Conservation (phyloP, 2,329 filamentous ascomycete genomes). For the Rasamsonia emersonii region DNA sequence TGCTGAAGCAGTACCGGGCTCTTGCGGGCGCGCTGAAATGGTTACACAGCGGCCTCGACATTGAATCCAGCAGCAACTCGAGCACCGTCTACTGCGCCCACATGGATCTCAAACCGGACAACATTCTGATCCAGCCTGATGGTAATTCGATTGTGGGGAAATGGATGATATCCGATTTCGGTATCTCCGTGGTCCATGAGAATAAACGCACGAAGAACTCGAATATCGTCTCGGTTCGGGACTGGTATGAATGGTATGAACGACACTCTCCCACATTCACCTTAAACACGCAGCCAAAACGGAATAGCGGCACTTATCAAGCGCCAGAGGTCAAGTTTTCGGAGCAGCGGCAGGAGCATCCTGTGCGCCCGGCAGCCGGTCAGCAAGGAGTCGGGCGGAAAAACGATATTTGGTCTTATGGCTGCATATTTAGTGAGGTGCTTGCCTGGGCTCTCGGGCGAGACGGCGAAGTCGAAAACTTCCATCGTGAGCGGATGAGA, state of each 20-base stretch:
- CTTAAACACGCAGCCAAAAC: background rate
- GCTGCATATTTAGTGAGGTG: slow-evolving; percentile 13
- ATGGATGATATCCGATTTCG: slow-evolving; percentile 19
- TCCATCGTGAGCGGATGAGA: background rate
- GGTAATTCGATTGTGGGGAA: slow-evolving; percentile 9
- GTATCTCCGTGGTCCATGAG: slow-evolving; percentile 11
- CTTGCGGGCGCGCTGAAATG: background rate
- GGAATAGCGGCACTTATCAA: slow-evolving; percentile 6
- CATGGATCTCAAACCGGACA: slow-evolving; percentile 16
- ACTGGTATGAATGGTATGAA: background rate
- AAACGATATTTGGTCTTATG: slow-evolving; percentile 18
- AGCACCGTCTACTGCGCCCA: slow-evolving; percentile 5
- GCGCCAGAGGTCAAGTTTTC: slow-evolving; percentile 13
- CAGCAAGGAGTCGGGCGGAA: too few species aligned
- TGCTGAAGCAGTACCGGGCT: background rate
- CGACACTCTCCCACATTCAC: slow-evolving; percentile 1
- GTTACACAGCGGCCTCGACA: background rate
- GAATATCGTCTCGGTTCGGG: background rate
- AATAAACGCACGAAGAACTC: background rate
- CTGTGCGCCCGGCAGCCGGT: too few species aligned
- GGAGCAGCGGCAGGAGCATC: too few species aligned
- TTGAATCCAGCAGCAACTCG: too few species aligned
- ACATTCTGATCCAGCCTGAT: slow-evolving; percentile 12
- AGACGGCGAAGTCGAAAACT: background rate
- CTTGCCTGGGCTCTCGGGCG: slow-evolving; percentile 5